Evolutionary conservation across 257 asterid genomes (phyloP).

Genomic region (Solanum ossicruentum): DNA sequence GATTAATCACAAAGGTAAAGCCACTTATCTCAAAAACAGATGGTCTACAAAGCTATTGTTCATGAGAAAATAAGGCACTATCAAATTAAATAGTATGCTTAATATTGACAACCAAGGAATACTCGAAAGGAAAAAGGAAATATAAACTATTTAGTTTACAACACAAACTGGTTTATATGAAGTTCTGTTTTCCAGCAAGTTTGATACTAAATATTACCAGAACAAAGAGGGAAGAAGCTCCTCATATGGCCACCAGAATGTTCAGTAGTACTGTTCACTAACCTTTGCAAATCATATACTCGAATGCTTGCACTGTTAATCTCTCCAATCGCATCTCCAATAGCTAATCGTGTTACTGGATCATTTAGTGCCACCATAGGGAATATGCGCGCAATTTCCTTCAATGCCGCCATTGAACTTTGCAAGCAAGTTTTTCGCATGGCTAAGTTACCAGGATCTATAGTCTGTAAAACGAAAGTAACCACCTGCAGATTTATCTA

Average conservation of each 20-base stretch:
- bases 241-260: not conserved
- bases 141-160: not conserved
- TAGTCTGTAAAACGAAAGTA: conserved; percentile 75
- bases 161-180: not conserved
- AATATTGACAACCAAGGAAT: not conserved
- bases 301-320: conserved; percentile 55
- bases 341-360: conserved; percentile 69
- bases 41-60: not conserved
- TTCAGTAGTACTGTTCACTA: not conserved
- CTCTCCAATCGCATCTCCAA: conserved; percentile 91
- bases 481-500: conserved; percentile 93
- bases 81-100: not conserved
- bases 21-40: not conserved
- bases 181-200: not conserved
- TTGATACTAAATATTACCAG: not conserved
- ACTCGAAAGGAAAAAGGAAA: not conserved
- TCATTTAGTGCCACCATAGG: conserved; percentile 85
- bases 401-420: conserved; percentile 63
- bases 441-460: conserved; percentile 88
- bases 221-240: not conserved
- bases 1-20: not conserved
- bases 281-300: conserved; percentile 96
- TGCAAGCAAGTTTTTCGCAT: conserved; percentile 73
- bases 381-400: conserved; percentile 70
- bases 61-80: not conserved